Base-by-base conservation (phyloP, 306 rosid species). In the Vachellia collinsii region DNA sequence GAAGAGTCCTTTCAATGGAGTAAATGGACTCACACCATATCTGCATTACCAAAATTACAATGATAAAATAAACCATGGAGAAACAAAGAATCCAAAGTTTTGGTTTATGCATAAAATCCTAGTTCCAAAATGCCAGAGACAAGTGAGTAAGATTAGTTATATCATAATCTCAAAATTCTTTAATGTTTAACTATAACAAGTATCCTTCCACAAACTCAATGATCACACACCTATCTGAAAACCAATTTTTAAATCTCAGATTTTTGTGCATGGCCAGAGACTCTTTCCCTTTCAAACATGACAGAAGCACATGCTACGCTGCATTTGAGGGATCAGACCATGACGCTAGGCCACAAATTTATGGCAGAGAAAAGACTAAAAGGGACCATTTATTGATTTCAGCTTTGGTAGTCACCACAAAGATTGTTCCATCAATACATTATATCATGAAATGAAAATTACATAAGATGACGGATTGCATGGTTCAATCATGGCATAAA, bases 1-100 rank as follows among this genome's bases (percentile, higher is more conserved):
- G 46, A 95, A 85, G 69, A 92, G 79, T 68, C 98, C 99, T 81
- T 88, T 95, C 83, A 95, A 43, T 68, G 98, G 97, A 34, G 96
- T 91, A 43, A 95, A 89, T 65, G 94, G 97, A 70, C 59, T 86
- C 75, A 90, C 95, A 47, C 98, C 99, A 86, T 88, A 80, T 82
- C 98, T 95, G 92, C 87, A 80, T 58, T 19, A 74, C 61, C 63
- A 72, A 88, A 77, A 74, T 67, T 70, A 87, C 23, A 43, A 67
- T 70, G 75, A 75, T 50, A 75, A 66, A 83, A 69, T 79, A 71
- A 85, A 34, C 23, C 69, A 50, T 38, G 64, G 77, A 83, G 29
- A 83, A 75, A 80, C 34, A 79, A 25, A 78, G 61, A 46, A 76
- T 36, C 66, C 70, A 66, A 64, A n/a, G 70, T 81, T 73, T 76